These are phyloP conservation scores for Purpureocillium lavendulum DNA, from an alignment of 2,329 filamentous ascomycete species.

Conservation along the genomic window DNA sequence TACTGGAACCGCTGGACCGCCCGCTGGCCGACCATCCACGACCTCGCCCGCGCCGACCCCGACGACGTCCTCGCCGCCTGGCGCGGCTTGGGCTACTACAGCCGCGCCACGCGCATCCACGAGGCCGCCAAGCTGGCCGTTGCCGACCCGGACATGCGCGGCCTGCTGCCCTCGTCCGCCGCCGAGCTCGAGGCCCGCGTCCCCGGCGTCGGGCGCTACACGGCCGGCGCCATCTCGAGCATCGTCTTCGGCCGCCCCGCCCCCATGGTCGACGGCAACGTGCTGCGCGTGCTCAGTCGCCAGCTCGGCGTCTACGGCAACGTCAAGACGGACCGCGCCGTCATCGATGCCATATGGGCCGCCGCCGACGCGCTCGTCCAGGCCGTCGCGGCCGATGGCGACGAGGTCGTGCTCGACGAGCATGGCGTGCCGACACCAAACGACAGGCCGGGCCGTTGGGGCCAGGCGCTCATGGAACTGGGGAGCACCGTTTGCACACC, in stretches of 20 bases:
- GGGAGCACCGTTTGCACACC: slow-evolving; percentile 55
- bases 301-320: slow-evolving; percentile 50
- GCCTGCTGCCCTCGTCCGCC: slow-evolving; percentile 39
- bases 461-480: slow-evolving; percentile 58
- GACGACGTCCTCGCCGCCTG: slow-evolving; percentile 52
- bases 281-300: slow-evolving; percentile 50
- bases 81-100: slow-evolving; percentile 57
- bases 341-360: slow-evolving; percentile 48
- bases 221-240: slow-evolving; percentile 52
- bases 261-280: slow-evolving; percentile 57
- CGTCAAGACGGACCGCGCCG: slow-evolving; percentile 44
- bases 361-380: slow-evolving; percentile 48
- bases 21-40: slow-evolving; percentile 50
- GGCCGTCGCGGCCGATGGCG: slow-evolving; percentile 33
- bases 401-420: slow-evolving; percentile 7
- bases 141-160: slow-evolving; percentile 27
- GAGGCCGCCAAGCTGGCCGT: slow-evolving; percentile 45
- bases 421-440: slow-evolving; percentile 26
- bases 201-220: slow-evolving; percentile 54
- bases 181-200: slow-evolving; percentile 40
- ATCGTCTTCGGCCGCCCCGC: slow-evolving; percentile 53
- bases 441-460: slow-evolving; percentile 50
- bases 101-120: slow-evolving; percentile 52
- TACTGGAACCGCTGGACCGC: slow-evolving; percentile 57
- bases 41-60: slow-evolving; percentile 41